Evolutionary conservation across 1,284 basidiomycete species (phyloP).

Genomic region (Polyporus tsugae): DNA sequence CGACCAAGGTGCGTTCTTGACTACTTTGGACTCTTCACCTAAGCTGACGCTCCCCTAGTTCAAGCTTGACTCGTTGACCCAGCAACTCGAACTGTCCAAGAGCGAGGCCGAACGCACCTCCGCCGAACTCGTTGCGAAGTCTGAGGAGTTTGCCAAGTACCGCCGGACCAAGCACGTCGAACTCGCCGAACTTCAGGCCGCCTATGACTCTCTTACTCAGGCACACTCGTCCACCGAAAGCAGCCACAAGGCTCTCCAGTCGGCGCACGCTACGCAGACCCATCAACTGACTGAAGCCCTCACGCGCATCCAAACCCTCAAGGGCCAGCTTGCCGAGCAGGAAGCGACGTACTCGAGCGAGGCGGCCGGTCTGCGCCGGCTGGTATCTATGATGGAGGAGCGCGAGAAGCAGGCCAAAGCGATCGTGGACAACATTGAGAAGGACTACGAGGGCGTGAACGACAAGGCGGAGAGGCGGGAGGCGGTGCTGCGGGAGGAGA

Average conservation of each 20-base stretch:
- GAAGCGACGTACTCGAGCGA: slow-evolving; percentile 83
- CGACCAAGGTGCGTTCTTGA: slow-evolving; percentile 61
- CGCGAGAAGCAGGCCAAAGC: slow-evolving; percentile 82
- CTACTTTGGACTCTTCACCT: no score
- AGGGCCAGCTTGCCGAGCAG: slow-evolving; percentile 78
- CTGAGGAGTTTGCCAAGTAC: slow-evolving; percentile 78
- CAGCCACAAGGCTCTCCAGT: slow-evolving; percentile 74
- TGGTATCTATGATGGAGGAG: slow-evolving; percentile 84
- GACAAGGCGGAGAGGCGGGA: slow-evolving; percentile 76
- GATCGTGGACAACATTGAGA: slow-evolving; percentile 81
- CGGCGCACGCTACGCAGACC: slow-evolving; percentile 69
- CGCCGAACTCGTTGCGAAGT: slow-evolving; percentile 67
- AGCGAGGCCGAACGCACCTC: slow-evolving; percentile 74
- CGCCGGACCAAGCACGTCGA: slow-evolving; percentile 79
- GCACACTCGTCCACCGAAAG: slow-evolving; percentile 67
- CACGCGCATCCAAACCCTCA: slow-evolving; percentile 75
- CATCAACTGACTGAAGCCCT: slow-evolving; percentile 76
- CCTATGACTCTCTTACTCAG: slow-evolving; percentile 74
- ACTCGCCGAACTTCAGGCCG: slow-evolving; percentile 74
- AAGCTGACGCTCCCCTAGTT: slow-evolving; percentile 56
- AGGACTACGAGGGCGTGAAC: slow-evolving; percentile 77
- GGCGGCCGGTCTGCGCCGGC: slow-evolving; percentile 71
- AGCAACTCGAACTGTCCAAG: slow-evolving; percentile 79
- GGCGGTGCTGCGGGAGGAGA: slow-evolving; percentile 67
- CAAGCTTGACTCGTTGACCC: slow-evolving; percentile 79